These are phyloP conservation scores for Voacanga thouarsii DNA, from an alignment of 257 asterid species.

Conservation along the genomic window DNA sequence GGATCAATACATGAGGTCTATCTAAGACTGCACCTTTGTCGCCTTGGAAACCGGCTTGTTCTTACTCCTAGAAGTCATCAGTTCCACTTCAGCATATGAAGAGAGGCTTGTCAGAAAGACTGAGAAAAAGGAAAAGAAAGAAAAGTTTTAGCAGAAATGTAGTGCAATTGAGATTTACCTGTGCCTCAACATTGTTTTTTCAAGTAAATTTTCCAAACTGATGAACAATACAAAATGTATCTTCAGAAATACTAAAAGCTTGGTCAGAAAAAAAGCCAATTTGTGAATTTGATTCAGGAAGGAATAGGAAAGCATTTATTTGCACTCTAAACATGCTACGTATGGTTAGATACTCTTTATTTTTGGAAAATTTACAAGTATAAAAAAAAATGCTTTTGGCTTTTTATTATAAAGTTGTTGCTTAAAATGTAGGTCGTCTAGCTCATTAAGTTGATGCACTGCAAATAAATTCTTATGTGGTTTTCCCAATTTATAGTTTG, in stretches of 20 bases:
- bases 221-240: not conserved
- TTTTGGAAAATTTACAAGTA: not conserved
- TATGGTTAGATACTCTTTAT: not conserved
- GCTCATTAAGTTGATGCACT: not conserved
- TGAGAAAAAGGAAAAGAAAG: not conserved
- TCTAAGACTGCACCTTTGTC: not conserved
- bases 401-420: not conserved
- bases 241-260: not conserved
- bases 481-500: not conserved
- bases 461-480: not conserved
- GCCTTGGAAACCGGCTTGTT: not conserved
- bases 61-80: not conserved
- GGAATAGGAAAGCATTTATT: not conserved
- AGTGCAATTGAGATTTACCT: too few relatives aligned
- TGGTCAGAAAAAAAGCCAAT: not conserved
- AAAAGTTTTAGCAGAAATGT: not conserved
- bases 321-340: not conserved
- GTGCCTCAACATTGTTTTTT: not conserved
- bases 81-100: not conserved
- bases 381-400: not conserved
- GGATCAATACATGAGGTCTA: not conserved
- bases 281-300: not conserved
- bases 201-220: not conserved
- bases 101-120: not conserved
- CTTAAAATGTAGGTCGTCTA: not conserved